Evolutionary conservation across 345 rosid genomes (phyloP).

Genomic region (Trapa incisa): DNA sequence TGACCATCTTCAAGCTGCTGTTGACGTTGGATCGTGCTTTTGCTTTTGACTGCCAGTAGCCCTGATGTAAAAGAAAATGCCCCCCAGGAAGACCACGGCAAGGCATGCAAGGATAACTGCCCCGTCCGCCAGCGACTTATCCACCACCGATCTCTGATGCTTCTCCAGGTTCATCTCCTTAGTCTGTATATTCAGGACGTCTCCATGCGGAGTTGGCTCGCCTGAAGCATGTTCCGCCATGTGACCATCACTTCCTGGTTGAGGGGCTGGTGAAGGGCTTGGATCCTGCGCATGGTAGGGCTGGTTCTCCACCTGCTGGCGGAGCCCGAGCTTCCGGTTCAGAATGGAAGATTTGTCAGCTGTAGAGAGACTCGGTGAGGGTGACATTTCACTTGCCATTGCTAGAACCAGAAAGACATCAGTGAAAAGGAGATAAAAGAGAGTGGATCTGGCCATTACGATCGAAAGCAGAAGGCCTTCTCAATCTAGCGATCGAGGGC

Average conservation of each 20-base stretch:
- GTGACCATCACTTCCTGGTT: background rate
- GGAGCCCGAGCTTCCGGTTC: conserved; percentile 38
- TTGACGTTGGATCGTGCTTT: conserved; percentile 10
- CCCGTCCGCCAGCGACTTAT: conserved; percentile 67
- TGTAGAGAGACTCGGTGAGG: conserved; percentile 17
- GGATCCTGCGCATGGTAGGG: conserved; percentile 4
- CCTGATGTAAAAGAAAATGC: conserved; percentile 54
- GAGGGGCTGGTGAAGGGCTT: conserved; percentile 18
- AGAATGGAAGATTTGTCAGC: conserved; percentile 7
- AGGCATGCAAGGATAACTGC: conserved; percentile 77
- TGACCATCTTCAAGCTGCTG: background rate
- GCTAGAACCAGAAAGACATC: conserved; percentile 20
- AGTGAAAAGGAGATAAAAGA: conserved; percentile 21
- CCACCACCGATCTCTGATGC: conserved; percentile 31
- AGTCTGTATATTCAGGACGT: background rate
- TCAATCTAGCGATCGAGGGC: background rate
- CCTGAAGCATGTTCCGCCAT: background rate
- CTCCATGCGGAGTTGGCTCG: background rate
- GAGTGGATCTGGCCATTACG: conserved; percentile 17
- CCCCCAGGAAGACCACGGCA: conserved; percentile 54
- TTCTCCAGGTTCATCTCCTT: conserved; percentile 17
- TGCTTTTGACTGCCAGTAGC: conserved; percentile 42
- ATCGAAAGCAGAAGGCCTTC: background rate
- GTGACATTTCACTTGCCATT: conserved; percentile 14
- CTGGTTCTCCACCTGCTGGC: conserved; percentile 4